A percentile compares a stretch with the other conserved stretches of the same genome.
These are phyloP conservation scores for Hypoxylon subgilvum DNA, from an alignment of 495 filamentous ascomycete genomes.

Conservation along the genomic window DNA sequence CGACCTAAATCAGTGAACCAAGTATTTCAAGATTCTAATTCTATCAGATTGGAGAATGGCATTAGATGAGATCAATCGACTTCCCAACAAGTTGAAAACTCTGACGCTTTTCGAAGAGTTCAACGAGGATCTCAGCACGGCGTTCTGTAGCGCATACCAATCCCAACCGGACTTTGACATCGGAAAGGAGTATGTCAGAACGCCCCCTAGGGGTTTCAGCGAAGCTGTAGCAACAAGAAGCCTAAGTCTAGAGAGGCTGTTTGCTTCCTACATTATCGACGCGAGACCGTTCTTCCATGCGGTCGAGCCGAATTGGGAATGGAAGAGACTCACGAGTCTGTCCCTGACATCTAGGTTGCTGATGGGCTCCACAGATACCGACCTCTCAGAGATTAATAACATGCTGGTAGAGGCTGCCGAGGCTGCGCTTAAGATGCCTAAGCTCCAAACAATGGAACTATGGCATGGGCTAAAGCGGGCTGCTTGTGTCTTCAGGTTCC, in stretches of 20 bases:
- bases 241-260: background rate
- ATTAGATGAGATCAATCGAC: too few species aligned
- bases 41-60: too few species aligned
- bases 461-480: conserved; percentile 34
- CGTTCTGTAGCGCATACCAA: too few species aligned
- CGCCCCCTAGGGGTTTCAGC: background rate
- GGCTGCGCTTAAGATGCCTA: conserved; percentile 37
- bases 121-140: background rate
- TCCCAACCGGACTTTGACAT: too few species aligned
- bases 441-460: conserved; percentile 40
- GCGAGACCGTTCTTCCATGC: conserved; percentile 26
- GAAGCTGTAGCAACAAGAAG: background rate
- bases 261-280: conserved; percentile 27
- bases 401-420: conserved; percentile 25
- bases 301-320: conserved; percentile 7
- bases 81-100: conserved; percentile 19
- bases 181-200: conserved; percentile 18
- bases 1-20: too few species aligned
- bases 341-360: conserved; percentile 27
- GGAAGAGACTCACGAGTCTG: conserved; percentile 45
- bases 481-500: conserved; percentile 36
- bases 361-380: background rate
- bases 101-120: conserved; percentile 26
- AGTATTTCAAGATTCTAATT: conserved; percentile 22
- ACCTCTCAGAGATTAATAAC: conserved; percentile 6